phyloP scores from a whole-genome alignment of 139 green algal species.

The Gonium pectorale region DNA sequence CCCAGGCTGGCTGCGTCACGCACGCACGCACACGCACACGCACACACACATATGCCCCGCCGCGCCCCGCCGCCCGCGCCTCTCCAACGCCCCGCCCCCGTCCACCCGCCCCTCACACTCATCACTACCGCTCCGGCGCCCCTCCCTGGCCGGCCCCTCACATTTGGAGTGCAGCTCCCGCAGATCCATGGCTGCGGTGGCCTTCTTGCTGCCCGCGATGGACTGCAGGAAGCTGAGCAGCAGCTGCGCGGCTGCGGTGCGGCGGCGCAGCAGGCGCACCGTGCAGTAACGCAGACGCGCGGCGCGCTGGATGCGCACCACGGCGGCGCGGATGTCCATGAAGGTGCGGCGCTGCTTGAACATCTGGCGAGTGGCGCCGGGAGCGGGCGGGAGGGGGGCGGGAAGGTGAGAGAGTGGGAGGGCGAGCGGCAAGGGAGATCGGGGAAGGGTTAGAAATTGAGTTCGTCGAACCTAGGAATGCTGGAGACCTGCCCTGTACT shows the following conservation, averaged over 20 bases:
- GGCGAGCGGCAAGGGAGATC: too few species aligned
- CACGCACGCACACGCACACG: too few species aligned
- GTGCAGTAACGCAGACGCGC: slow-evolving; percentile 31
- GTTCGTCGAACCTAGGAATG: too few species aligned
- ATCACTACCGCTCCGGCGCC: too few species aligned
- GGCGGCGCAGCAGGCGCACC: slow-evolving; percentile 3
- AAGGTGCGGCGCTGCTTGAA: neutral
- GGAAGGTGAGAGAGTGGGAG: neutral
- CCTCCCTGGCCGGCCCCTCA: neutral
- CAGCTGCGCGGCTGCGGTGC: neutral
- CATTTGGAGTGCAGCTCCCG: slow-evolving; percentile 40
- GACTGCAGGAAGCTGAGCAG: slow-evolving; percentile 27
- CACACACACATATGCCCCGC: too few species aligned
- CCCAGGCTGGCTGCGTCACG: too few species aligned
- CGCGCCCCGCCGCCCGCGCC: too few species aligned
- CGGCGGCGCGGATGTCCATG: neutral
- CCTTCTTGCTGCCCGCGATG: neutral
- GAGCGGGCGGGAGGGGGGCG: neutral
- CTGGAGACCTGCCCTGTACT: too few species aligned
- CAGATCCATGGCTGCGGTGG: slow-evolving; percentile 19
- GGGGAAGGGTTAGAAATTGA: too few species aligned
- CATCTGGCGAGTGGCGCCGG: slow-evolving; percentile 22
- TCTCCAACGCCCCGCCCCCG: too few species aligned
- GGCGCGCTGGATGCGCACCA: slow-evolving; percentile 16
- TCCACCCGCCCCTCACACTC: neutral